Conservation (phyloP, 2,329 filamentous ascomycete species). For the Huntiella savannae region DNA sequence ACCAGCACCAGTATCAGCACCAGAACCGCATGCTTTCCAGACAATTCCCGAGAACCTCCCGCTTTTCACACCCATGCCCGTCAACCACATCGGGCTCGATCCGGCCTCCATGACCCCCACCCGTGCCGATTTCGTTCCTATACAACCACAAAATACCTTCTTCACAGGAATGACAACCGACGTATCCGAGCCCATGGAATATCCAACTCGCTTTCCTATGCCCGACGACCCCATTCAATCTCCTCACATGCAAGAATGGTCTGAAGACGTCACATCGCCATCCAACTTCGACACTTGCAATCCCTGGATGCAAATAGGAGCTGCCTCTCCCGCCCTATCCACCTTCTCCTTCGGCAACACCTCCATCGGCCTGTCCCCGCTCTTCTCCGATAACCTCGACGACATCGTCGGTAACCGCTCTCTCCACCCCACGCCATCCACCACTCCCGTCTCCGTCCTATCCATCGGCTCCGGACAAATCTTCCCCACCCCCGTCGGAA, state of each 20-base stretch:
- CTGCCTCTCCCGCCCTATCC: slow-evolving; percentile 2
- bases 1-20: background rate
- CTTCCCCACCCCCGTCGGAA: slow-evolving; percentile 6
- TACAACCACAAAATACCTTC: background rate
- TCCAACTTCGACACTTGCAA: background rate
- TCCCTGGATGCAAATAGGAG: background rate
- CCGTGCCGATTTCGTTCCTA: background rate
- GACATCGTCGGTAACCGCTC: slow-evolving; percentile 4
- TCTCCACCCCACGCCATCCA: slow-evolving; percentile 9
- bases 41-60: background rate
- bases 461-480: slow-evolving; percentile 9
- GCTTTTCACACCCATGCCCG: background rate
- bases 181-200: too few species aligned
- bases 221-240: too few species aligned
- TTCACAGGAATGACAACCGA: too few species aligned
- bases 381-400: slow-evolving; percentile 6
- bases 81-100: background rate
- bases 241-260: too few species aligned
- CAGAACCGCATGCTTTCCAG: too few species aligned
- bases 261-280: too few species aligned
- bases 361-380: slow-evolving; percentile 3
- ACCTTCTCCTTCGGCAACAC: slow-evolving; percentile 4
- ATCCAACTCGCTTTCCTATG: too few species aligned
- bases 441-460: slow-evolving; percentile 8
- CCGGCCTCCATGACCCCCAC: background rate